Conservation (phyloP, 2,329 filamentous ascomycete genomes). For the Acrocalymma vagum region DNA sequence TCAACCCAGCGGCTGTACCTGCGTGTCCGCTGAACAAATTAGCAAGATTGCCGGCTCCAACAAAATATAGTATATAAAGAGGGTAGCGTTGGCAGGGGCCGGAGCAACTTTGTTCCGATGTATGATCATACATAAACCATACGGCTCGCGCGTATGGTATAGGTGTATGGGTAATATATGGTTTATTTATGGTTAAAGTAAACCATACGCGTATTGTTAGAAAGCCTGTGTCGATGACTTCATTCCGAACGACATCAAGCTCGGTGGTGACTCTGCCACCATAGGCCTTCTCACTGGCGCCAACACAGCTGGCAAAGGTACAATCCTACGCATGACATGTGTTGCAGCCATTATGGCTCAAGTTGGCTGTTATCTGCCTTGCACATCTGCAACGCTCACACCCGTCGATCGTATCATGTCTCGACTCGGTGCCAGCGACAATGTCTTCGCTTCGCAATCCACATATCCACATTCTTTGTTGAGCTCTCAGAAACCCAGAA, state of each 20-base stretch:
- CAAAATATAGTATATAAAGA: too few species aligned
- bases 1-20: too few species aligned
- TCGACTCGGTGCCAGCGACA: slow-evolving; percentile 93
- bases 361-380: slow-evolving; percentile 90
- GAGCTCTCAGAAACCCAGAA: slow-evolving; percentile 97
- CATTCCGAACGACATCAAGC: slow-evolving; percentile 89
- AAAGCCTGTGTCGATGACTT: slow-evolving; percentile 90
- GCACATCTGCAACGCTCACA: slow-evolving; percentile 79
- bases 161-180: too few species aligned
- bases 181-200: too few species aligned
- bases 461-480: slow-evolving; percentile 99
- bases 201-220: too few species aligned
- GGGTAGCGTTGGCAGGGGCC: too few species aligned
- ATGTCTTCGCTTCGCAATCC: slow-evolving; percentile 95
- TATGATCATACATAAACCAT: too few species aligned
- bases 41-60: too few species aligned
- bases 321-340: slow-evolving; percentile 92
- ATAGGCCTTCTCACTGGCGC: slow-evolving; percentile 92
- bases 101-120: too few species aligned
- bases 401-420: slow-evolving; percentile 98
- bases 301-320: slow-evolving; percentile 96
- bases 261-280: slow-evolving; percentile 80
- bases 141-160: too few species aligned
- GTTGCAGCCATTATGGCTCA: slow-evolving; percentile 96
- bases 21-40: too few species aligned